Evolutionary conservation across 805 yeast genomes (phyloP).

Genomic region (Grigorovia yakushimaensis): DNA sequence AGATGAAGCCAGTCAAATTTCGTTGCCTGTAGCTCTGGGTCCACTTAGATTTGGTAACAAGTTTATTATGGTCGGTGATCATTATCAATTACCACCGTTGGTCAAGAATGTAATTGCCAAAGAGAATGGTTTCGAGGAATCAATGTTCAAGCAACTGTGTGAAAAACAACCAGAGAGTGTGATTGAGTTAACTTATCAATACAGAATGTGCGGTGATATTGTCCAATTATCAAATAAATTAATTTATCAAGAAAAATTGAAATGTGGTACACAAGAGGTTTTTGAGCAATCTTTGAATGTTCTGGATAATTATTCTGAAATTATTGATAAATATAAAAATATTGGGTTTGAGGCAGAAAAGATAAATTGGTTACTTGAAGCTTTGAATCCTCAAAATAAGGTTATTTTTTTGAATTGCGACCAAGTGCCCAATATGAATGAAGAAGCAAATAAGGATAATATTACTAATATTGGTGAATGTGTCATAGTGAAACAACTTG

Average conservation of each 20-base stretch:
- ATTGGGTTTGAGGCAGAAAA: not conserved
- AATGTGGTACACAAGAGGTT: conserved; percentile 62
- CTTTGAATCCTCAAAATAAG: conserved; percentile 43
- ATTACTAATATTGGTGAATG: conserved; percentile 70
- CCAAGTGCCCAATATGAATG: conserved; percentile 34
- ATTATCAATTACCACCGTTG: conserved; percentile 84
- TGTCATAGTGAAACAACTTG: conserved; percentile 48
- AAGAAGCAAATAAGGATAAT: conserved; percentile 59
- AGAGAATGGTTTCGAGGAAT: conserved; percentile 46
- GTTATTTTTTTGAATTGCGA: conserved; percentile 83
- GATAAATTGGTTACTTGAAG: conserved; percentile 45
- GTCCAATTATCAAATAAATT: conserved; percentile 74
- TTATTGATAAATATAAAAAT: not conserved
- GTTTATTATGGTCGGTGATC: conserved; percentile 94
- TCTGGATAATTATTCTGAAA: conserved; percentile 25
- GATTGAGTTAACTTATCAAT: conserved; percentile 72
- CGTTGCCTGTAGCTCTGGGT: conserved; percentile 84
- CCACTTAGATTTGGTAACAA: conserved; percentile 70
- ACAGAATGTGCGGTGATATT: conserved; percentile 86
- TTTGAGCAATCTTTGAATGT: conserved; percentile 47
- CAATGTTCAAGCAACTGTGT: conserved; percentile 67
- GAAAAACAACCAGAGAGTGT: conserved; percentile 65
- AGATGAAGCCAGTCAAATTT: conserved; percentile 94
- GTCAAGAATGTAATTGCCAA: conserved; percentile 62
- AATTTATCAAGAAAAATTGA: conserved; percentile 64